These are phyloP conservation scores for Boletus coccyginus DNA, from an alignment of 768 basidiomycete genomes.

Conservation along the genomic window DNA sequence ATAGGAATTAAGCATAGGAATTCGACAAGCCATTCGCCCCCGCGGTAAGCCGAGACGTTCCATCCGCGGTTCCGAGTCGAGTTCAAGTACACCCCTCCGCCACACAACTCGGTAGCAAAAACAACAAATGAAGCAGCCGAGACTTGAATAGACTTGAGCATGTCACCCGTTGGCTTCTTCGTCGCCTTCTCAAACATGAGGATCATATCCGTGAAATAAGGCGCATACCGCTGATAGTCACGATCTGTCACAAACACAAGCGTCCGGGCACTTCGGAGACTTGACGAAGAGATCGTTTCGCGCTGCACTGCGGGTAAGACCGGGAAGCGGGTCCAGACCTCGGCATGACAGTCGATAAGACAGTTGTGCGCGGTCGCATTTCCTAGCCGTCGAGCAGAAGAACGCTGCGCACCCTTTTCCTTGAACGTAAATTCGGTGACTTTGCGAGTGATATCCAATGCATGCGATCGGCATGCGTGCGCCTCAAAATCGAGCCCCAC, in stretches of 20 bases:
- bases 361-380: conserved; percentile 41
- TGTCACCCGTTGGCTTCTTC: conserved; percentile 49
- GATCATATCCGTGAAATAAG: conserved; percentile 47
- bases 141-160: conserved; percentile 38
- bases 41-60: conserved; percentile 39
- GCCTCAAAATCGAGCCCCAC: conserved; percentile 36
- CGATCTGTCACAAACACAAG: conserved; percentile 45
- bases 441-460: conserved; percentile 52
- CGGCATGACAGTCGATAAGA: conserved; percentile 52
- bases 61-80: conserved; percentile 11
- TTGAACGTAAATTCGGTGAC: conserved; percentile 56
- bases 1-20: conserved; percentile 62
- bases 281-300: conserved; percentile 38
- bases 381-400: conserved; percentile 6
- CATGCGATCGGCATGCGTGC: conserved; percentile 39
- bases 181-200: conserved; percentile 46
- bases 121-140: conserved; percentile 29
- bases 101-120: conserved; percentile 21
- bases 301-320: conserved; percentile 53
- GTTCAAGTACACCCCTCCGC: neutral
- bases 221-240: conserved; percentile 33
- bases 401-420: conserved; percentile 34
- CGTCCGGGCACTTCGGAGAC: conserved; percentile 29
- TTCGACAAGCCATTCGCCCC: conserved; percentile 63
- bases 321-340: conserved; percentile 61